A percentile compares a stretch with the other conserved stretches of the same genome.
Evolutionary conservation across 2,329 filamentous ascomycete species (phyloP).

Genomic region (Neonectria sp.): DNA sequence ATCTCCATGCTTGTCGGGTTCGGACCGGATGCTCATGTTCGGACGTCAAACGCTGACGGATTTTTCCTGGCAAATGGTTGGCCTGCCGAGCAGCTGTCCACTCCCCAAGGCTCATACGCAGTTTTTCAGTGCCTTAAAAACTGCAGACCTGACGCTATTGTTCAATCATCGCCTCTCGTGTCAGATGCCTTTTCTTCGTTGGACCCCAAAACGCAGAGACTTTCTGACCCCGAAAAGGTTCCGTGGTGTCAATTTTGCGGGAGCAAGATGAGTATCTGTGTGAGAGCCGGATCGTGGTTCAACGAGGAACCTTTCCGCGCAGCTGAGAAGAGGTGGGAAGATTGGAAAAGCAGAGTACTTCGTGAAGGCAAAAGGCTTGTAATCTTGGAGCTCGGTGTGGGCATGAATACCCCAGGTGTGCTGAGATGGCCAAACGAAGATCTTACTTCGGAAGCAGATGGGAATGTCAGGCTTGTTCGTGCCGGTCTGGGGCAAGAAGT

Average conservation of each 20-base stretch:
- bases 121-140: conserved; percentile 40
- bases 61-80: conserved; percentile 33
- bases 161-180: conserved; percentile 31
- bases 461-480: conserved; percentile 36
- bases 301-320: conserved; percentile 33
- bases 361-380: conserved; percentile 38
- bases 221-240: conserved; percentile 33
- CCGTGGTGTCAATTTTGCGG: conserved; percentile 38
- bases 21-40: conserved; percentile 34
- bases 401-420: conserved; percentile 44
- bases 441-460: conserved; percentile 27
- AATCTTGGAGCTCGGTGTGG: conserved; percentile 41
- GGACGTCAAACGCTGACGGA: conserved; percentile 37
- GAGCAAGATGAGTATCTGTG: conserved; percentile 42
- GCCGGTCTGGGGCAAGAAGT: conserved; percentile 39
- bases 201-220: conserved; percentile 33
- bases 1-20: conserved; percentile 25
- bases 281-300: conserved; percentile 40
- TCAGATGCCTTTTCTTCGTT: conserved; percentile 19
- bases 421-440: conserved; percentile 44
- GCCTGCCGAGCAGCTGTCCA: conserved; percentile 27
- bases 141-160: conserved; percentile 32
- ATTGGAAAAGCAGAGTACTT: conserved; percentile 15
- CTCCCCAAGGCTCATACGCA: conserved; percentile 30
- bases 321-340: conserved; percentile 33